Conservation (phyloP, 163 green algal genomes). For the Chlamydomonas reinhardtii region DNA sequence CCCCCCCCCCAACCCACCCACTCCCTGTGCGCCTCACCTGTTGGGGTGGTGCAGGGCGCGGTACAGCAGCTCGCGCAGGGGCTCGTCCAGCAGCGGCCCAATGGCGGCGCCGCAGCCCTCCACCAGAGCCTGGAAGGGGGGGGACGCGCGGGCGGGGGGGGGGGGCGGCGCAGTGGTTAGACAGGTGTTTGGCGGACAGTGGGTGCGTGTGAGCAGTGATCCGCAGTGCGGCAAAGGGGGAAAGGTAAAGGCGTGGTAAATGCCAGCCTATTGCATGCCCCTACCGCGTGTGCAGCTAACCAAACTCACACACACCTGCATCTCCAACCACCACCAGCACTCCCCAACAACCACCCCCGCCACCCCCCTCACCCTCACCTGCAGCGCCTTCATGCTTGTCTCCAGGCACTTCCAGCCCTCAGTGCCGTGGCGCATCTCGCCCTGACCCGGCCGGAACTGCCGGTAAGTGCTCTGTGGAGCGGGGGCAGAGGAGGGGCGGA, state of each 20-base stretch:
- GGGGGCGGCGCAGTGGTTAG: too few relatives aligned
- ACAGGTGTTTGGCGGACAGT: too few relatives aligned
- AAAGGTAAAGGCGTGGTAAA: too few relatives aligned
- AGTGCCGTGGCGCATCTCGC: slow-evolving; percentile 89
- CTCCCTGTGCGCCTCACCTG: slow-evolving; percentile 6
- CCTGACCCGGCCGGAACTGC: slow-evolving; percentile 68
- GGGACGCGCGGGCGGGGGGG: too few relatives aligned
- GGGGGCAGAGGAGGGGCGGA: background rate
- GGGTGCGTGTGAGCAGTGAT: too few relatives aligned
- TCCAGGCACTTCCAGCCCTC: slow-evolving; percentile 96
- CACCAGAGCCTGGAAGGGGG: slow-evolving; percentile 70
- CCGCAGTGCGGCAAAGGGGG: too few relatives aligned
- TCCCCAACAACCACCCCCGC: too few relatives aligned
- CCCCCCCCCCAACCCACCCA: too few relatives aligned
- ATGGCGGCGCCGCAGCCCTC: slow-evolving; percentile 71
- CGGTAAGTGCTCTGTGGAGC: slow-evolving; percentile 19
- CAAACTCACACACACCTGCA: too few relatives aligned
- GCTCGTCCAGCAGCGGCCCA: slow-evolving; percentile 50
- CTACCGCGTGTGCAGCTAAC: too few relatives aligned
- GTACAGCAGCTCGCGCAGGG: slow-evolving; percentile 76
- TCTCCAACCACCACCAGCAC: too few relatives aligned
- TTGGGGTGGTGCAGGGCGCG: slow-evolving; percentile 75
- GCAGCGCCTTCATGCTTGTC: slow-evolving; percentile 80
- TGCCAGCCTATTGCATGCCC: too few relatives aligned
- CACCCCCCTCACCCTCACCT: background rate